Evolutionary conservation across 2,329 filamentous ascomycete species (phyloP).

Genomic region (Fusarium neocosmosporiellum): DNA sequence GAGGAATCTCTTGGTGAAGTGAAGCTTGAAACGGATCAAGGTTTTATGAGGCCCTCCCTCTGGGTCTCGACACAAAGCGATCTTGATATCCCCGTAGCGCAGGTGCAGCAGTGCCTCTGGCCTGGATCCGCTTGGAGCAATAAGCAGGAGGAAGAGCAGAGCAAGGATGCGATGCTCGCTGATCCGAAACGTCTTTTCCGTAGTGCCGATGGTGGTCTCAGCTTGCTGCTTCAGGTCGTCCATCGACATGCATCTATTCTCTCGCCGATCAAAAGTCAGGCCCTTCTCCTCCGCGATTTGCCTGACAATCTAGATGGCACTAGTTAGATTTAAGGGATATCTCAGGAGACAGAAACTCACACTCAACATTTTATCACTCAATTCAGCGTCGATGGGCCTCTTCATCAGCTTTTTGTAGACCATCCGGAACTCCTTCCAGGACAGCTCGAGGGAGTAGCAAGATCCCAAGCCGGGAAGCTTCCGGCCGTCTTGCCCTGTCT

Average conservation of each 20-base stretch:
- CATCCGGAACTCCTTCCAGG: too few relatives aligned
- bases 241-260: conserved; percentile 4
- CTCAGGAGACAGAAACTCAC: too few relatives aligned
- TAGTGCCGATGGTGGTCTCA: not conserved
- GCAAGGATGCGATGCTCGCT: not conserved
- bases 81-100: conserved; percentile 25
- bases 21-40: conserved; percentile 24
- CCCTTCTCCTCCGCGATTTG: too few relatives aligned
- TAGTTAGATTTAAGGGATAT: too few relatives aligned
- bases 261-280: too few relatives aligned
- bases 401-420: too few relatives aligned
- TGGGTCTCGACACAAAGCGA: conserved; percentile 27
- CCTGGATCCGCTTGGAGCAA: conserved; percentile 26
- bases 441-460: too few relatives aligned
- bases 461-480: too few relatives aligned
- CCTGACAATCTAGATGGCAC: too few relatives aligned
- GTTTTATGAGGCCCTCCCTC: conserved; percentile 23
- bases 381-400: too few relatives aligned
- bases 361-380: too few relatives aligned
- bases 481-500: too few relatives aligned
- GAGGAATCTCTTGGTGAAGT: conserved; percentile 43
- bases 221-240: conserved; percentile 2
- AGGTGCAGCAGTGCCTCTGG: conserved; percentile 28
- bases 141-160: conserved; percentile 38
- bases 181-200: conserved; percentile 2